Conservation (phyloP, 345 rosid genomes). For the Salix caprea region DNA sequence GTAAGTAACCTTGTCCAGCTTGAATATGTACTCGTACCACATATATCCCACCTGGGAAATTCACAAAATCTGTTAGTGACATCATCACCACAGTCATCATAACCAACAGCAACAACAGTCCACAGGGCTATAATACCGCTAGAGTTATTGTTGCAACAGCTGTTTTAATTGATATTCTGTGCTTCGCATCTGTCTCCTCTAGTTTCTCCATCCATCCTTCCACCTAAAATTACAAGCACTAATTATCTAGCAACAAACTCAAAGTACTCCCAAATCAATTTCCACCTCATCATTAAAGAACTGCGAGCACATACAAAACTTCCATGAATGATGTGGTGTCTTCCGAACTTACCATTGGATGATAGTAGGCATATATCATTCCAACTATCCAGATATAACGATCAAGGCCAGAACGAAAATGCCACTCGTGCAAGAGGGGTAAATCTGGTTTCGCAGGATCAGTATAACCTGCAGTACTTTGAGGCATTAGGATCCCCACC, state of each 20-base stretch:
- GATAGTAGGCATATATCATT: constrained; percentile 96
- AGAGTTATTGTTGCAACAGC: constrained; percentile 47
- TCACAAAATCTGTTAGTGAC: constrained; percentile 17
- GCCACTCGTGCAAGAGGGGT: constrained; percentile 91
- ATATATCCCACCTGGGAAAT: constrained; percentile 63
- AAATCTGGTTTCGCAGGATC: constrained; percentile 80
- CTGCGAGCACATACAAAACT: background rate
- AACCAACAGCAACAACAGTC: background rate
- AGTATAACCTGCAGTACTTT: constrained; percentile 65
- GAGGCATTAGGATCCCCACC: constrained; percentile 8
- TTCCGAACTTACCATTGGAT: constrained; percentile 78
- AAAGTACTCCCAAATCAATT: background rate
- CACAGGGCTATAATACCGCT: constrained; percentile 41
- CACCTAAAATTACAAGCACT: constrained; percentile 44
- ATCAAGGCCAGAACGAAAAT: constrained; percentile 98
- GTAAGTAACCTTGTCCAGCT: constrained; percentile 85
- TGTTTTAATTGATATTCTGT: constrained; percentile 60
- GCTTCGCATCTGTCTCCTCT: constrained; percentile 78
- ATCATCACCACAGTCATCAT: background rate
- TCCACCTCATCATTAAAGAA: constrained; percentile 13
- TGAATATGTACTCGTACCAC: constrained; percentile 88
- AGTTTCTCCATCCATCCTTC: constrained; percentile 98
- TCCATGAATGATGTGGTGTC: constrained; percentile 4
- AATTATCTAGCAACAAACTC: constrained; percentile 8
- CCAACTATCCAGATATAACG: constrained; percentile 99